Percentiles rank a stretch among this genome's conserved stretches.
phyloP scores from a whole-genome alignment of 148 eudicot genomes.

The Camellia japonica region DNA sequence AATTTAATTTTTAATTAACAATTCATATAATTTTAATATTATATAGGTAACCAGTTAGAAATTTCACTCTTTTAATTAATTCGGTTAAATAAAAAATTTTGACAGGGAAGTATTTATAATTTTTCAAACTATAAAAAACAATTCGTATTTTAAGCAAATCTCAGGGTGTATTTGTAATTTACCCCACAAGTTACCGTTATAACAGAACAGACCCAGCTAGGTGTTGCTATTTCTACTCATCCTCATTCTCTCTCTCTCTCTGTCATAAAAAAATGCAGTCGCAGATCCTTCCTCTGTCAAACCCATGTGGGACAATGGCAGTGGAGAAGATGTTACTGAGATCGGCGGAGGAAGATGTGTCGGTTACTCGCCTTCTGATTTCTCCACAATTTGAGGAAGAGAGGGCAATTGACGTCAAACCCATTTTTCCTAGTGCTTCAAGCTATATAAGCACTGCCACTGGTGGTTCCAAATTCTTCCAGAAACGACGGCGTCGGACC shows the following conservation, averaged over 20 bases:
- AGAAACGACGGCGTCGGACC: slow-evolving; percentile 17
- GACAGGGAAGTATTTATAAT: no score
- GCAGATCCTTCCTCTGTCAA: slow-evolving; percentile 4
- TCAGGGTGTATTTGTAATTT: no score
- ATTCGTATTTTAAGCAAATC: no score
- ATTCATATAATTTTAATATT: no score
- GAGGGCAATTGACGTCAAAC: neutral
- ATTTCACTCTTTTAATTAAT: no score
- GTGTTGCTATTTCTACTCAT: no score
- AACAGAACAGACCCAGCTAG: no score
- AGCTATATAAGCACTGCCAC: neutral
- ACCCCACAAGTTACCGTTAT: no score
- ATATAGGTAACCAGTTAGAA: no score
- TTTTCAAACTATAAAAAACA: no score
- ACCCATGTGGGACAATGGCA: neutral
- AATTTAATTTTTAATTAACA: no score
- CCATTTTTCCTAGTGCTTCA: neutral
- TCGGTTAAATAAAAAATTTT: no score
- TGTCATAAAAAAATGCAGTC: neutral
- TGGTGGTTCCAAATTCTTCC: neutral
- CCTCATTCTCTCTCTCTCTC: neutral
- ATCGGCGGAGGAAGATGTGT: slow-evolving; percentile 15
- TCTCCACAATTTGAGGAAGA: neutral
- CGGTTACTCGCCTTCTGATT: neutral
- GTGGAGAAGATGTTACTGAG: neutral